Conservation (phyloP, 805 yeast genomes). For the Saccharomycodes ludwigii region DNA sequence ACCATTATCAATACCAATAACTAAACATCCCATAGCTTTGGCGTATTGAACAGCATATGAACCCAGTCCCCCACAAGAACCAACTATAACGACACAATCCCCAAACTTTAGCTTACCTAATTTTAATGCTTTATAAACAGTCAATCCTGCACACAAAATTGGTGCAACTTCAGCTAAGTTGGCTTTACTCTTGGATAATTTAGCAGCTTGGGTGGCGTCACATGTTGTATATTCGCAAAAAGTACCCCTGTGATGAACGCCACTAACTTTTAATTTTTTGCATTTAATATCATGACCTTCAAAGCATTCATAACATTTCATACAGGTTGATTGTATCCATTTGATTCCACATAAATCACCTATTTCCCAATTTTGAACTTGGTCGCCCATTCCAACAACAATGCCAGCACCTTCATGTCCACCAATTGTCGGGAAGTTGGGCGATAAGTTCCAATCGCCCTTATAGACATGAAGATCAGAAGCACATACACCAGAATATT, state of each 20-base stretch:
- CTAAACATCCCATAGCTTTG: conserved; percentile 50
- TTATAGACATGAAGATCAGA: no score
- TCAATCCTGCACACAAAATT: no score
- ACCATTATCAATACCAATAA: conserved; percentile 54
- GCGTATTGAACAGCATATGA: conserved; percentile 56
- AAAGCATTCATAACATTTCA: conserved; percentile 65
- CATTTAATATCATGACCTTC: conserved; percentile 60
- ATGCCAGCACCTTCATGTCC: conserved; percentile 89
- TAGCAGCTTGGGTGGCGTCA: conserved; percentile 41
- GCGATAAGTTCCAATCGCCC: no score
- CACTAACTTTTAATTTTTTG: conserved; percentile 50
- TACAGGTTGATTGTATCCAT: conserved; percentile 73
- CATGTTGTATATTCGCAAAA: conserved; percentile 47
- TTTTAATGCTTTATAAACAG: conserved; percentile 46
- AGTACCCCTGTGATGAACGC: no score
- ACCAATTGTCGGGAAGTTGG: conserved; percentile 68
- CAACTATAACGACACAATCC: conserved; percentile 52
- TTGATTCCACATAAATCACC: conserved; percentile 79
- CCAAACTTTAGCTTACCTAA: conserved; percentile 39
- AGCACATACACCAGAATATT: no score
- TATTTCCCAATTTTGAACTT: conserved; percentile 56
- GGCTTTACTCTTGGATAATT: conserved; percentile 32
- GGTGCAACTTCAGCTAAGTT: conserved; percentile 35
- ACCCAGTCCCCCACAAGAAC: conserved; percentile 67
- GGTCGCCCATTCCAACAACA: conserved; percentile 64